Evolutionary conservation across 495 filamentous ascomycete genomes (phyloP).

Genomic region (Penicillium longicatenatum): DNA sequence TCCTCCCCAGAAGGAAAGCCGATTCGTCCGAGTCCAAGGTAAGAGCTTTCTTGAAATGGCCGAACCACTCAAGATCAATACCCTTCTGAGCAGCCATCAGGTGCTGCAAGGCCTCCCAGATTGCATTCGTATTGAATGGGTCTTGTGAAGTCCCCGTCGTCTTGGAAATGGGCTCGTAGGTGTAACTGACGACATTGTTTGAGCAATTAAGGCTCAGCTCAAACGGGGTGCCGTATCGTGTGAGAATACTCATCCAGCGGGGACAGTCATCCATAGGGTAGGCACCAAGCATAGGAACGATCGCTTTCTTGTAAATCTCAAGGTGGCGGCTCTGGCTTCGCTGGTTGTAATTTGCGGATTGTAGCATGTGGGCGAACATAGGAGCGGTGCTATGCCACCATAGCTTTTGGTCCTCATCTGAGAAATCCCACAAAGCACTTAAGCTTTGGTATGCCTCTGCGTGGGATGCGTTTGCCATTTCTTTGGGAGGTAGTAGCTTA

Average conservation of each 20-base stretch:
- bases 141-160: slow-evolving; percentile 10
- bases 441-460: neutral
- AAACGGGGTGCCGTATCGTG: slow-evolving; percentile 12
- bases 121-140: slow-evolving; percentile 18
- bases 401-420: neutral
- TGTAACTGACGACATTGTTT: slow-evolving; percentile 7
- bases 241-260: slow-evolving; percentile 15
- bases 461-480: neutral
- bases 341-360: slow-evolving; percentile 7
- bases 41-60: slow-evolving; percentile 1
- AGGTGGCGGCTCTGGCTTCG: slow-evolving; percentile 10
- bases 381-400: slow-evolving; percentile 20
- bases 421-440: neutral
- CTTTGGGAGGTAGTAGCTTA: neutral
- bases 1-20: neutral
- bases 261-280: slow-evolving; percentile 4
- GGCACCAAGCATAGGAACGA: slow-evolving; percentile 11
- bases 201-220: slow-evolving; percentile 23
- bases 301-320: neutral
- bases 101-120: slow-evolving; percentile 7
- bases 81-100: neutral
- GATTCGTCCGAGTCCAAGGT: slow-evolving; percentile 1
- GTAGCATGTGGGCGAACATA: slow-evolving; percentile 18
- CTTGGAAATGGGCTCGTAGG: slow-evolving; percentile 16
- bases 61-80: neutral